phyloP scores from a whole-genome alignment of 306 rosid genomes.

The Lithocarpus polystachyus region DNA sequence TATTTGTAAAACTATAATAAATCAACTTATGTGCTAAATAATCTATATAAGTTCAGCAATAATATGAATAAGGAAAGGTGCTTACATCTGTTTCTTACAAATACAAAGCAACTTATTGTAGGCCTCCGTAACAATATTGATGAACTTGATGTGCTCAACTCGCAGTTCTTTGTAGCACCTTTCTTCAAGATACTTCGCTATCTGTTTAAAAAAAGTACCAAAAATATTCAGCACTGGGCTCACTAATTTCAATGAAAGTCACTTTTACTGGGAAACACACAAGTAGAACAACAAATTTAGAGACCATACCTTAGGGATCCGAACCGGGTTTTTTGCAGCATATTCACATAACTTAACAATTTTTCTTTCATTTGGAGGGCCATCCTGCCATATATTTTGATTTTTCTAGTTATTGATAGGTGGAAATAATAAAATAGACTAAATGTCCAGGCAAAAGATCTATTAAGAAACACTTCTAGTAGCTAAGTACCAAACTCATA shows the following conservation, averaged over 20 bases:
- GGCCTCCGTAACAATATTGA: conserved; percentile 58
- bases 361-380: conserved; percentile 76
- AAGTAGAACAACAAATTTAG: conserved; percentile 10
- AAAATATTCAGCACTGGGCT: conserved; percentile 25
- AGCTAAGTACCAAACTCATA: not conserved
- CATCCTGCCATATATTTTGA: conserved; percentile 57
- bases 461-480: conserved; percentile 11
- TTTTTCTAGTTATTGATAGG: conserved; percentile 6
- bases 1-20: not conserved
- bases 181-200: conserved; percentile 91
- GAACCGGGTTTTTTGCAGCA: conserved; percentile 84
- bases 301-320: conserved; percentile 81
- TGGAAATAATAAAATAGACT: not conserved
- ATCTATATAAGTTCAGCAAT: not conserved
- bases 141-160: conserved; percentile 58
- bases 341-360: conserved; percentile 87
- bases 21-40: not conserved
- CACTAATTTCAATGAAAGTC: not conserved
- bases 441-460: conserved; percentile 4
- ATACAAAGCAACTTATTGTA: conserved; percentile 78
- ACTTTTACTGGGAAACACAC: not conserved
- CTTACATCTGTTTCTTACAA: conserved; percentile 97
- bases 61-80: conserved; percentile 6
- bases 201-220: conserved; percentile 40
- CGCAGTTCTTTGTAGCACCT: conserved; percentile 88